Base-by-base conservation (phyloP, 805 yeast species). In the Lipomyces kockii region DNA sequence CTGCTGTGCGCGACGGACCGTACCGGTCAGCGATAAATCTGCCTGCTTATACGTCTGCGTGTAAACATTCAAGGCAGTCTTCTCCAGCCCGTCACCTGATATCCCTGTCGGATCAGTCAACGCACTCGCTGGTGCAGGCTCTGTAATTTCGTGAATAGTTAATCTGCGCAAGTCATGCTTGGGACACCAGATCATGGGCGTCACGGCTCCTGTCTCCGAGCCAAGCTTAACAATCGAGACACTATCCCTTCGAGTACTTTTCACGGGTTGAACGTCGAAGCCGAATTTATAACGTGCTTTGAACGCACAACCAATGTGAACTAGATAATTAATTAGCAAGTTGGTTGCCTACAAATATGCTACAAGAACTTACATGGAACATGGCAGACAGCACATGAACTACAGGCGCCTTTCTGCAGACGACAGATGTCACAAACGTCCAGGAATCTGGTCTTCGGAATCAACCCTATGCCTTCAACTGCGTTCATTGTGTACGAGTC, bases 231-330 rank as follows among this genome's bases (percentile, higher is more conserved):
- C 76, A 2, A 68, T 55, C 52, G 60, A 58, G 37, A 65, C 65
- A 58, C 69, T 73, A 54, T 72, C 76, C 9, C 74, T 64, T 11
- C 73, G 75, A 20, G 73, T 73, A 34, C 75, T 68, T 27, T 72
- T 72, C 9, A 65, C 74, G 4, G 86, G 70, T 55, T 58, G 66
- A 12, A 78, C 54, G 58, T 79, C 80, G 72, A 90, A 89, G 1
- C 93, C 94, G 58, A 87, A 68, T 64, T 77, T 76, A 71, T 79
- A 81, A n/a, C 80, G 80, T 0, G 79, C 75, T 5, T 80, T 74
- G 63, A 84, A 85, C 14, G 88, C 88, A 80, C 92, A 89, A 0
- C 87, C 87, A 0, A 84, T 80, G 76, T 88, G 91, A 43, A 78
- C 71, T 64, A 12, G 37, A n/a, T 9, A 25, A 35, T 37, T 12